Percentiles rank a stretch among this genome's conserved stretches.
Conservation (phyloP, 2,329 filamentous ascomycete species). For the Xylaria sp. region DNA sequence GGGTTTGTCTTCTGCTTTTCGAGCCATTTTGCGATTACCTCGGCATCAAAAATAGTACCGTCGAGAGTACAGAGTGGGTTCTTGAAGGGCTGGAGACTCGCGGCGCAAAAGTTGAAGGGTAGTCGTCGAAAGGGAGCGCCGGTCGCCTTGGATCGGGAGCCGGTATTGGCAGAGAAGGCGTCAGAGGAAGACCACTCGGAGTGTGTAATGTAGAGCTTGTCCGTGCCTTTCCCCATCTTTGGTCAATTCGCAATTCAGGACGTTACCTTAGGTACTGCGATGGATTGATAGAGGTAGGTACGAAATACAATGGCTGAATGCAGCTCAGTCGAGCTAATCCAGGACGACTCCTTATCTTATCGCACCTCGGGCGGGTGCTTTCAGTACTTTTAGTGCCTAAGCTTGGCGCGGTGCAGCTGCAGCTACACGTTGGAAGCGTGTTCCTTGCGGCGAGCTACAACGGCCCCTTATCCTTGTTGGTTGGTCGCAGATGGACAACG, state of each 20-base stretch:
- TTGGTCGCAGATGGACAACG: conserved; percentile 21
- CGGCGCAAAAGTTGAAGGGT: conserved; percentile 97
- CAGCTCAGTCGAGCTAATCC: neutral
- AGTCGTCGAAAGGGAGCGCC: conserved; percentile 83
- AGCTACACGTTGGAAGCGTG: neutral
- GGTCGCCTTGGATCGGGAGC: conserved; percentile 64
- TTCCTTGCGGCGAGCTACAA: neutral
- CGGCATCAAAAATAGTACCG: conserved; percentile 93
- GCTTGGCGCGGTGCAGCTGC: too few species aligned
- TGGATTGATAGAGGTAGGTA: neutral
- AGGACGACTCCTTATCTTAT: conserved; percentile 7
- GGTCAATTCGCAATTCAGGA: neutral
- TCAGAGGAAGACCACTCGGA: conserved; percentile 96
- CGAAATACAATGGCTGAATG: neutral
- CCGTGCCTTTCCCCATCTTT: conserved; percentile 64
- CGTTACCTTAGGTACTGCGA: neutral
- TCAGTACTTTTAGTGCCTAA: too few species aligned
- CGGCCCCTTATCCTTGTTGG: neutral
- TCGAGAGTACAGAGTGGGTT: conserved; percentile 90
- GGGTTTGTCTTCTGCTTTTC: conserved; percentile 95
- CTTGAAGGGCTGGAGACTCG: conserved; percentile 93
- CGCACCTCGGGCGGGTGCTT: neutral
- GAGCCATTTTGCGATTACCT: conserved; percentile 93
- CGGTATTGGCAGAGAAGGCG: conserved; percentile 83
- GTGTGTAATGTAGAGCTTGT: conserved; percentile 84